Evolutionary conservation across 2,329 filamentous ascomycete genomes (phyloP), one percentile per base, ranked within the genome.

Genomic region (Exophiala bonariae): DNA sequence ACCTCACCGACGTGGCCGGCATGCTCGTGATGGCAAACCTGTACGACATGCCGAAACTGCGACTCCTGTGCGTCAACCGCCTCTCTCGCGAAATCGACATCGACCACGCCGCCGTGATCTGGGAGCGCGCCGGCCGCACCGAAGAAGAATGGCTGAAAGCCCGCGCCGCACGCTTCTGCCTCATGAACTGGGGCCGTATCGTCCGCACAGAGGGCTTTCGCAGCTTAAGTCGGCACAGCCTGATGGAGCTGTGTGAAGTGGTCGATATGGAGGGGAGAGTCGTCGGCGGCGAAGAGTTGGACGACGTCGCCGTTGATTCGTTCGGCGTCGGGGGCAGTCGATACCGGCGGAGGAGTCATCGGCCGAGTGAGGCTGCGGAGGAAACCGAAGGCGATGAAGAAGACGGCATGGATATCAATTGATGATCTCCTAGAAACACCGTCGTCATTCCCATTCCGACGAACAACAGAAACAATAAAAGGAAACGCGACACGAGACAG

Each of bases 21-120:
- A 82, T 99, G 67, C 79, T 99, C 3, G 92, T 99, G 55, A 95
- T 99, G 88, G 90, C 90, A 34, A 96, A 97, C 66, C 88, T 97
- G 37, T 99, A 99, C 71, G 92, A 96, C 63, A 95, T 99, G 73
- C 91, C 91, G 1, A 89, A 93, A 58, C 81, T 99, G 18, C 87
- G 92, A 16, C 80, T 96, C 6, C 78, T 97, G 1, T 96, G 92
- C 65, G 87, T 97, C 44, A 92, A 96, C 64, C 82, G 93, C 7
- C 78, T 99, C 3, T 86, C 87, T 46, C 87, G 89, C 52, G 93
- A 99, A 63, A 80, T 99, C 3, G 92, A 97, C 63, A 86, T 97
- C 31, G 89, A 95, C 50, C 90, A 96, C 63, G 92, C 92, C 2
- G 96, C 93, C 55, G 86, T 95, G 58, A 91, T 96, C 47, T 99